Conservation (phyloP, 2,329 filamentous ascomycete genomes). For the Pseudopithomyces chartarum region DNA sequence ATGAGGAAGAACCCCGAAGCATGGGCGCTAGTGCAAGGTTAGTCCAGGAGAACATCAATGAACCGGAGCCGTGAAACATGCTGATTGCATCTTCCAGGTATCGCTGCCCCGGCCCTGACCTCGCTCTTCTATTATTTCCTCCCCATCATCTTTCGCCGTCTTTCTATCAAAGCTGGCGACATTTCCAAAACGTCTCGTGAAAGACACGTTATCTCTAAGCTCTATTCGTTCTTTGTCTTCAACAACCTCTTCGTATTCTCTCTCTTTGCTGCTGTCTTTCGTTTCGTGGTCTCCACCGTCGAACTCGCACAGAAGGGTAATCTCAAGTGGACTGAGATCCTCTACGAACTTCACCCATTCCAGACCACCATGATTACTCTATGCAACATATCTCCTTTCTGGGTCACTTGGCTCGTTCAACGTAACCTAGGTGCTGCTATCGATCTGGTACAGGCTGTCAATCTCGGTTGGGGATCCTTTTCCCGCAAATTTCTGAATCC, state of each 20-base stretch:
- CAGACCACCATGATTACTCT: conserved; percentile 71
- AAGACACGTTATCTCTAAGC: conserved; percentile 84
- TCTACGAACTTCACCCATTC: conserved; percentile 68
- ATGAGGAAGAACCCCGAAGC: conserved; percentile 66
- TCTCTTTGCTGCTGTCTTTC: conserved; percentile 82
- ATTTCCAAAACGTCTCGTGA: conserved; percentile 91
- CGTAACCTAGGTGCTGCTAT: conserved; percentile 92
- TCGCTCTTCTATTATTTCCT: conserved; percentile 86
- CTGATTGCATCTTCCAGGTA: conserved; percentile 52
- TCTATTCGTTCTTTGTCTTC: conserved; percentile 96
- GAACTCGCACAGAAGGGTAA: conserved; percentile 58
- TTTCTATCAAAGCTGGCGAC: conserved; percentile 84
- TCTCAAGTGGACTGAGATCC: conserved; percentile 61
- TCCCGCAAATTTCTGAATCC: conserved; percentile 82
- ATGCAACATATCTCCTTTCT: conserved; percentile 84
- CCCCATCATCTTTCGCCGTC: conserved; percentile 86
- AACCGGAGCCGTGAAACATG: not conserved
- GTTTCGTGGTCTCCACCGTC: conserved; percentile 70
- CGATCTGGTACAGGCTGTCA: conserved; percentile 88
- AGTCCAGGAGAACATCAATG: not conserved
- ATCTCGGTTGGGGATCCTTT: conserved; percentile 82
- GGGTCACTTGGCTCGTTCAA: conserved; percentile 79
- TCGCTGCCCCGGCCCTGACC: conserved; percentile 83
- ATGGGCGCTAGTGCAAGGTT: conserved; percentile 84
- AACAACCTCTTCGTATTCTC: conserved; percentile 97